Conservation (phyloP, 2,329 filamentous ascomycete species). For the Rasamsonia emersonii region DNA sequence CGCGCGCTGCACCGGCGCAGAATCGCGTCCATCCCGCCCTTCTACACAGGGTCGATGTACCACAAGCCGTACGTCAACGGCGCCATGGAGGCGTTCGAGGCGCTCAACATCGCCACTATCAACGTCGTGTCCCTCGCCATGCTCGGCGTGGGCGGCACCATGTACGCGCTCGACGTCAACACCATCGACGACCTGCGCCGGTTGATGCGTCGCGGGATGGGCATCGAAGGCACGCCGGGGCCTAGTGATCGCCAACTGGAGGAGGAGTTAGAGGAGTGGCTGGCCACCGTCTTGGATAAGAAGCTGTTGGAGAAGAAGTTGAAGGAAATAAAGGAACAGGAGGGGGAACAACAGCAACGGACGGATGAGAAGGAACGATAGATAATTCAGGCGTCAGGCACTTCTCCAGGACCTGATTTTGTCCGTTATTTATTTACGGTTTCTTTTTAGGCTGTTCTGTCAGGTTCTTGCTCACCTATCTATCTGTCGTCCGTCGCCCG, state of each 20-base stretch:
- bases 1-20: conserved; percentile 60
- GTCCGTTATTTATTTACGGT: not conserved
- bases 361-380: conserved; percentile 6
- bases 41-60: conserved; percentile 50
- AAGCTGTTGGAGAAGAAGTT: conserved; percentile 38
- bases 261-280: conserved; percentile 47
- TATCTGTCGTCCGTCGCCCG: too few relatives aligned
- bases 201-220: conserved; percentile 51
- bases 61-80: conserved; percentile 47
- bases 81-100: conserved; percentile 67
- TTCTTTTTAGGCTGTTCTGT: too few relatives aligned
- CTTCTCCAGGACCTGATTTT: too few relatives aligned
- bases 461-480: too few relatives aligned
- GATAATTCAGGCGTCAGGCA: too few relatives aligned
- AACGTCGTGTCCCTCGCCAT: conserved; percentile 72
- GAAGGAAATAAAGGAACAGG: conserved; percentile 21
- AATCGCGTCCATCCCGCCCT: conserved; percentile 55
- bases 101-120: conserved; percentile 75
- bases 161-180: conserved; percentile 72
- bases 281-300: conserved; percentile 39
- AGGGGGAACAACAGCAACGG: conserved; percentile 7
- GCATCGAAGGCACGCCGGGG: conserved; percentile 51
- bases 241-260: conserved; percentile 40
- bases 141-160: conserved; percentile 62
- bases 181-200: conserved; percentile 55